Evolutionary conservation across 2,329 filamentous ascomycete genomes (phyloP), one percentile per base, ranked within the genome.

Genomic region (Peltaster fructicola): DNA sequence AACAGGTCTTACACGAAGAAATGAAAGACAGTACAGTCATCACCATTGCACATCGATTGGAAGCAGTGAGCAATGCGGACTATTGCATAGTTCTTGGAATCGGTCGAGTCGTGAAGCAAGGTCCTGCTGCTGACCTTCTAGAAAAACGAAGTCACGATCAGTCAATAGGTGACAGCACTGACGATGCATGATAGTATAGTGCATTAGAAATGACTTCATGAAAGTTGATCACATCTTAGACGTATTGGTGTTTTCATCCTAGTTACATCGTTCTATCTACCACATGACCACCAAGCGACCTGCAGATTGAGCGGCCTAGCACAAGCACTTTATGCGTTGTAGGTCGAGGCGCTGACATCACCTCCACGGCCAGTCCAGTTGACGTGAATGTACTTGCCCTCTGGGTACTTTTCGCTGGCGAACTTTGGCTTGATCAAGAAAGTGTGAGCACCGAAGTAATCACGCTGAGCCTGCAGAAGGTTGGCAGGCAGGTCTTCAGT

Each of bases 321-420:
- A n/a, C n/a, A n/a, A n/a, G n/a, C 19, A 20, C 10, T 20, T 67
- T 90, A 95, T 65, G 80, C 88, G 61, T 82, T 78, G 69, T 98
- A 98, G 43, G 84, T 95, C 25, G 84, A 92, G 47, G 88, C 88
- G 44, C 82, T 92, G 39, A 98, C 78, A 53, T 95, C 88, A 51
- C 88, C 88, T 52, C 88, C 88, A 54, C 88, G 78, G 47, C 88
- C 88, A 44, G 88, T 98, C 88, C 88, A 98, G 79, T 98, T 98
- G 57, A 95, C 82, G 70, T 98, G 88, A 52, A 85, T 88, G 56
- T 95, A 72, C 62, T 82, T 63, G 56, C 74, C 81, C 44, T 65
- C 70, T 39, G 73, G 75, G 65, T 90, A 91, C 61, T 81, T 50
- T 25, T 47, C 43, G 42, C 33, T 62, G 38, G 57, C 58, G 39